Evolutionary conservation across 495 filamentous ascomycete species (phyloP).

Genomic region (Aspergillus leporis): DNA sequence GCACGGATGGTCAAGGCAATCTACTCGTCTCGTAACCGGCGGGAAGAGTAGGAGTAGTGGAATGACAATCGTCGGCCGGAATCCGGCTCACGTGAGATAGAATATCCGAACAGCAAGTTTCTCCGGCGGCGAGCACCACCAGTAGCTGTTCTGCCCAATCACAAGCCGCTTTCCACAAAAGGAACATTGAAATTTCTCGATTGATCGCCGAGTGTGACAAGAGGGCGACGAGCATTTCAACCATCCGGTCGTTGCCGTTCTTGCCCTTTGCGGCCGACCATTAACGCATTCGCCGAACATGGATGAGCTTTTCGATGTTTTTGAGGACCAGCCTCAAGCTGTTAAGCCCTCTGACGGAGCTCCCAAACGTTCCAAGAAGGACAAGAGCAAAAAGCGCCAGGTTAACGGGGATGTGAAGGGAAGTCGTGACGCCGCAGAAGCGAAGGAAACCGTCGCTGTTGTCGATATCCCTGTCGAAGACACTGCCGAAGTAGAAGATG

Average conservation of each 20-base stretch:
- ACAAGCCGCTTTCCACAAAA: slow-evolving; percentile 29
- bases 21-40: slow-evolving; percentile 13
- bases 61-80: slow-evolving; percentile 16
- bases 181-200: slow-evolving; percentile 38
- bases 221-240: slow-evolving; percentile 19
- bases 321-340: slow-evolving; percentile 64
- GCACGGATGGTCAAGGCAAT: slow-evolving; percentile 32
- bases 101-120: slow-evolving; percentile 19
- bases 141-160: slow-evolving; percentile 9
- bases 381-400: slow-evolving; percentile 78
- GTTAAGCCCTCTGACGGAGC: slow-evolving; percentile 27
- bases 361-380: slow-evolving; percentile 50
- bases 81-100: slow-evolving; percentile 29
- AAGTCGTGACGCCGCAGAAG: slow-evolving; percentile 42
- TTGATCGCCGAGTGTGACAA: slow-evolving; percentile 14
- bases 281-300: slow-evolving; percentile 40
- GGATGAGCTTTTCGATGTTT: slow-evolving; percentile 86
- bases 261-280: slow-evolving; percentile 15
- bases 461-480: slow-evolving; percentile 21
- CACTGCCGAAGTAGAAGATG: slow-evolving; percentile 17
- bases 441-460: slow-evolving; percentile 35
- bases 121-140: slow-evolving; percentile 18
- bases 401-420: slow-evolving; percentile 73
- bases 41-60: slow-evolving; percentile 25
- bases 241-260: slow-evolving; percentile 13